Evolutionary conservation across 257 asterid genomes (phyloP).

Genomic region (Nicotiana obtusifolia): DNA sequence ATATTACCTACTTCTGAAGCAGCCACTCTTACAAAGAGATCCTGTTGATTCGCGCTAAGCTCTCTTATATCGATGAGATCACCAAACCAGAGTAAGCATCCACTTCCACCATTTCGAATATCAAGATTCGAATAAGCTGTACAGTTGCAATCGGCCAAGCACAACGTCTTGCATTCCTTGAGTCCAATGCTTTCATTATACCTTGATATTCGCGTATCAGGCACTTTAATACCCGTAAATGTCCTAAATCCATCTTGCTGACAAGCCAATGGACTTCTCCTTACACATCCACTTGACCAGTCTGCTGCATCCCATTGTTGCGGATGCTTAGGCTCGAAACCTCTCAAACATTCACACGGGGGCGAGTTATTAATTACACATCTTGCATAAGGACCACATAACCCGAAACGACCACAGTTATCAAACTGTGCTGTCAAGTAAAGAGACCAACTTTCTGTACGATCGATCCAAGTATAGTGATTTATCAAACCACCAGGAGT

Average conservation of each 20-base stretch:
- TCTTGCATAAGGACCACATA: constrained; percentile 21
- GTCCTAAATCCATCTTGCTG: constrained; percentile 8
- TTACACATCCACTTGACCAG: constrained; percentile 21
- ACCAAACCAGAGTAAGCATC: constrained; percentile 19
- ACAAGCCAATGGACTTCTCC: constrained; percentile 12
- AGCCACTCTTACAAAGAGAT: constrained; percentile 13
- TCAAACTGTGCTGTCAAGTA: background rate
- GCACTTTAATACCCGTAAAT: constrained; percentile 15
- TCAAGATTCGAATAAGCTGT: constrained; percentile 17
- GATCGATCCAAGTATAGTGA: constrained; percentile 10
- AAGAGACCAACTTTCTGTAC: constrained; percentile 1
- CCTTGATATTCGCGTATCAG: constrained; percentile 14
- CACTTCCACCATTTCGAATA: constrained; percentile 13
- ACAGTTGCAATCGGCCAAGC: constrained; percentile 19
- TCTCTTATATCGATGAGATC: constrained; percentile 18
- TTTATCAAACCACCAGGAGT: constrained; percentile 1
- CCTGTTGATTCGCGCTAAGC: constrained; percentile 1
- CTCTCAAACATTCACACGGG: constrained; percentile 17
- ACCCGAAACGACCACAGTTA: constrained; percentile 13
- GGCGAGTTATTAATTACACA: constrained; percentile 10
- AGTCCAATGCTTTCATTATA: constrained; percentile 5
- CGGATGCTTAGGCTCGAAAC: constrained; percentile 18
- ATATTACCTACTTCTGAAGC: constrained; percentile 24
- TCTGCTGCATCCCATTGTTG: constrained; percentile 4
- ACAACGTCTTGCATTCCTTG: constrained; percentile 16